Conservation (phyloP, 169 alveolate genomes). For the Cryptosporidium bovis region DNA sequence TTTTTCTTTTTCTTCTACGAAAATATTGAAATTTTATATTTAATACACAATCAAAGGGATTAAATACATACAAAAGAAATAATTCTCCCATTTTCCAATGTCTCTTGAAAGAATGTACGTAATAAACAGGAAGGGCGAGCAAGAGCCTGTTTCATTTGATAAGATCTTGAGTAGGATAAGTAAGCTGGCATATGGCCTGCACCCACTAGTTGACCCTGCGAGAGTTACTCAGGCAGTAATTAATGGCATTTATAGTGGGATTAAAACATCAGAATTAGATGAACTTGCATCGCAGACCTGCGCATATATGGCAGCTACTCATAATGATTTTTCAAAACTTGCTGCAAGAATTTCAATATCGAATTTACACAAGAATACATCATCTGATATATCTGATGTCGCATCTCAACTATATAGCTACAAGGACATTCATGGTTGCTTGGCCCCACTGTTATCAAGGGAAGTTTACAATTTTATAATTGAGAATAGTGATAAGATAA, state of each 20-base stretch:
- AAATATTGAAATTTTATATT: neutral
- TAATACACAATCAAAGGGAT: no score
- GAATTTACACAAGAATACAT: constrained; percentile 95
- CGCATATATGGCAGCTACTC: constrained; percentile 98
- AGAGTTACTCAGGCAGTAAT: constrained; percentile 90
- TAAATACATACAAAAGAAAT: no score
- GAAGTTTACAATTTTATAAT: constrained; percentile 91
- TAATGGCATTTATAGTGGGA: constrained; percentile 93
- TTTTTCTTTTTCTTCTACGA: neutral
- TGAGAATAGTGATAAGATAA: constrained; percentile 86
- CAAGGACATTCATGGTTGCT: constrained; percentile 89
- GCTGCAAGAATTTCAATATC: constrained; percentile 97
- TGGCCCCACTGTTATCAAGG: constrained; percentile 91
- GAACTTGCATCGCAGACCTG: constrained; percentile 98
- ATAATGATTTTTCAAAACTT: constrained; percentile 95
- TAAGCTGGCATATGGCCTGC: constrained; percentile 86
- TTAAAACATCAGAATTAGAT: constrained; percentile 93
- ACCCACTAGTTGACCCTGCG: constrained; percentile 88
- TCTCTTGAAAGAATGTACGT: constrained; percentile 81
- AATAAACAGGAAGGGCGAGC: constrained; percentile 86
- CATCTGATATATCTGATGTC: constrained; percentile 87
- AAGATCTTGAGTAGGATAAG: constrained; percentile 84
- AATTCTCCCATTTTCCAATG: neutral
- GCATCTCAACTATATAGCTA: constrained; percentile 81
- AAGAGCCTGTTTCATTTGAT: constrained; percentile 86